These are phyloP conservation scores for Lecanicillium sp. DNA, from an alignment of 2,329 filamentous ascomycete genomes.

Conservation along the genomic window DNA sequence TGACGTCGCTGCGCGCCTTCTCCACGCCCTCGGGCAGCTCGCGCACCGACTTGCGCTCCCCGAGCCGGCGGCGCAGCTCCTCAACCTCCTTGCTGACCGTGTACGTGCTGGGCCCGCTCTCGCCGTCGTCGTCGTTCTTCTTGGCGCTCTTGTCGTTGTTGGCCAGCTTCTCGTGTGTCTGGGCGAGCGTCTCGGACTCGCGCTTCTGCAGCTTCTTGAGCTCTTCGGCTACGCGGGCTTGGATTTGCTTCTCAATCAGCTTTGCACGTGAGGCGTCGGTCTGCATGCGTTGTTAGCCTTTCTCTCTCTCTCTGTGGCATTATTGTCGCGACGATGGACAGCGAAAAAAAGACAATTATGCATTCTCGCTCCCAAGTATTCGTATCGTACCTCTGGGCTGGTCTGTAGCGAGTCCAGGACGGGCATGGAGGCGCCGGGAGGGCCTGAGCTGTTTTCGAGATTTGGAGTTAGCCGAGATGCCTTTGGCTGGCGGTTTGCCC, in stretches of 20 bases:
- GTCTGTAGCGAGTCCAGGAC: conserved; percentile 76
- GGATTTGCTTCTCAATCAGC: conserved; percentile 78
- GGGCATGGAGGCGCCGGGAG: conserved; percentile 63
- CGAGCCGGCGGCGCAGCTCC: conserved; percentile 50
- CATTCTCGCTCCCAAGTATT: not conserved
- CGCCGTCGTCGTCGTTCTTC: conserved; percentile 21
- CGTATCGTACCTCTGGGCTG: conserved; percentile 66
- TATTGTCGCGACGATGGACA: not conserved
- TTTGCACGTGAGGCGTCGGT: conserved; percentile 82
- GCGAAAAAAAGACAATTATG: no score
- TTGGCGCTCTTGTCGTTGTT: conserved; percentile 49
- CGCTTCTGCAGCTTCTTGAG: conserved; percentile 70
- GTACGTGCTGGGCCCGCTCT: conserved; percentile 29
- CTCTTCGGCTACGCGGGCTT: conserved; percentile 77
- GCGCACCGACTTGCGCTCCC: conserved; percentile 56
- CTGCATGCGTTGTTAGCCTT: conserved; percentile 36
- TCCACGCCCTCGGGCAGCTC: conserved; percentile 65
- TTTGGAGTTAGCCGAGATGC: conserved; percentile 10
- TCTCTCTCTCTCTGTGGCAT: conserved; percentile 2
- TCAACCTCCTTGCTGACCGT: conserved; percentile 53
- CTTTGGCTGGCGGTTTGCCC: conserved; percentile 4
- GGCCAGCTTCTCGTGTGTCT: conserved; percentile 59
- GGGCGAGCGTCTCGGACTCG: conserved; percentile 60
- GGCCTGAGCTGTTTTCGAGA: conserved; percentile 28
- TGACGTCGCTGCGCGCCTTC: conserved; percentile 66